phyloP scores from a whole-genome alignment of 192 early-diverging fungal species.

The Entomortierella lignicola region DNA sequence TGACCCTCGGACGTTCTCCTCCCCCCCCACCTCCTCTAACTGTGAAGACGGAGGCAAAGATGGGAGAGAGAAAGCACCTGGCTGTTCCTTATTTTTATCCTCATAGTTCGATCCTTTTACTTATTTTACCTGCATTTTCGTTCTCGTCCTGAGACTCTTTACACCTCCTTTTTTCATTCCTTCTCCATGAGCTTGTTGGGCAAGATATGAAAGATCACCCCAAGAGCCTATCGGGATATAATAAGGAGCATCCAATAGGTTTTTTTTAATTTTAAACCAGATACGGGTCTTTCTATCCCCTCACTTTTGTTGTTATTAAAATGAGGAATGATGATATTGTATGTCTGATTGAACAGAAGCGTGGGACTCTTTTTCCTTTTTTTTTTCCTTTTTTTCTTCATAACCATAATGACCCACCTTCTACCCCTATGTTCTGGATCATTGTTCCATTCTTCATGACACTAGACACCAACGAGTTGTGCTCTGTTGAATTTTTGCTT shows the following conservation, averaged over 20 bases:
- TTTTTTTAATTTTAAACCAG: not conserved
- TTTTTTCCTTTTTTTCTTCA: not conserved
- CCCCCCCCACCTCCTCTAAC: not conserved
- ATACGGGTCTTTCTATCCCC: not conserved
- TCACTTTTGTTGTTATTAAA: not conserved
- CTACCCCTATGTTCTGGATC: slow-evolving; percentile 10
- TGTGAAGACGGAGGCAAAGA: slow-evolving; percentile 9
- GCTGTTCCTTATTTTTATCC: slow-evolving; percentile 23
- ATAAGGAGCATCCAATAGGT: not conserved
- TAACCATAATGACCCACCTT: not conserved
- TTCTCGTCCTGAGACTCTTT: slow-evolving; percentile 35
- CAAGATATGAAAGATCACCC: not conserved
- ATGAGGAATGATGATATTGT: not conserved
- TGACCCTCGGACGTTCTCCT: slow-evolving; percentile 9
- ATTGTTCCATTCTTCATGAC: slow-evolving; percentile 9
- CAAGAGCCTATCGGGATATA: slow-evolving; percentile 15
- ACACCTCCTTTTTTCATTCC: slow-evolving; percentile 48
- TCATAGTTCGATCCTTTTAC: slow-evolving; percentile 28
- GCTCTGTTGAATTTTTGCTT: slow-evolving; percentile 1
- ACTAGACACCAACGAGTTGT: slow-evolving; percentile 16
- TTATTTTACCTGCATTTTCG: slow-evolving; percentile 17
- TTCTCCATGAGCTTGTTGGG: slow-evolving; percentile 19
- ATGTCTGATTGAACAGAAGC: too few relatives aligned
- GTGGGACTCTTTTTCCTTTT: too few relatives aligned
- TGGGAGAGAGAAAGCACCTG: slow-evolving; percentile 11